Conservation (phyloP, 164 flowering plant species). For the Magnolia officinalis region DNA sequence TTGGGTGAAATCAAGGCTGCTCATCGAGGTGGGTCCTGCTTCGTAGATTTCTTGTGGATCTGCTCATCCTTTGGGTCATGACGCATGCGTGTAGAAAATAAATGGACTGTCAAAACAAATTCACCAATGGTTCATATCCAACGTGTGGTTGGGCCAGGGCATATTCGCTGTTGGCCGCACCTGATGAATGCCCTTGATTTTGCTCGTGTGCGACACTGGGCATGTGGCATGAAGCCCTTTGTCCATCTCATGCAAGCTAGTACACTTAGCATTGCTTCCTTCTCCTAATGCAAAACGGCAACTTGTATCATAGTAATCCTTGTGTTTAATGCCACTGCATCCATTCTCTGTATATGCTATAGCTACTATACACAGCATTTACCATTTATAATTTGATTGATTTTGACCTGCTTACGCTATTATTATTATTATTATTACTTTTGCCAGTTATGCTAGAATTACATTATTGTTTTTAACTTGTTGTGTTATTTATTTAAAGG, state of each 20-base stretch:
- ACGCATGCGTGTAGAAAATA: not conserved
- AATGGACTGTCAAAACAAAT: not conserved
- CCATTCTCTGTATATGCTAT: not conserved
- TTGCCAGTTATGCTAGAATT: constrained; percentile 1
- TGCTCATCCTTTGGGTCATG: not conserved
- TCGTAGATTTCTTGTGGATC: not conserved
- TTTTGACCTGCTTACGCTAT: not conserved
- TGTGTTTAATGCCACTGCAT: not conserved
- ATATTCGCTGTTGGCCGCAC: no score
- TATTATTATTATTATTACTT: not conserved
- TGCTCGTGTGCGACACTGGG: not conserved
- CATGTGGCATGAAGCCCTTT: not conserved
- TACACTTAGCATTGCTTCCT: not conserved
- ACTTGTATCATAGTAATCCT: not conserved
- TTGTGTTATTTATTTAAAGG: constrained; percentile 35
- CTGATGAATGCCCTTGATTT: no score
- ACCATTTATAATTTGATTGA: not conserved
- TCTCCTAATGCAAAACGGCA: not conserved
- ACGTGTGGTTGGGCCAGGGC: no score
- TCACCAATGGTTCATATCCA: no score
- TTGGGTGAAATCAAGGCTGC: no score
- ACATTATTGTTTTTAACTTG: constrained; percentile 9
- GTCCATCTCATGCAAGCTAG: not conserved
- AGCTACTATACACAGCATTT: not conserved
- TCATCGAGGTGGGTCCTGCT: no score